These are phyloP conservation scores for Backusella parvicylindrica DNA, from an alignment of 192 early-diverging fungal species.

Conservation along the genomic window DNA sequence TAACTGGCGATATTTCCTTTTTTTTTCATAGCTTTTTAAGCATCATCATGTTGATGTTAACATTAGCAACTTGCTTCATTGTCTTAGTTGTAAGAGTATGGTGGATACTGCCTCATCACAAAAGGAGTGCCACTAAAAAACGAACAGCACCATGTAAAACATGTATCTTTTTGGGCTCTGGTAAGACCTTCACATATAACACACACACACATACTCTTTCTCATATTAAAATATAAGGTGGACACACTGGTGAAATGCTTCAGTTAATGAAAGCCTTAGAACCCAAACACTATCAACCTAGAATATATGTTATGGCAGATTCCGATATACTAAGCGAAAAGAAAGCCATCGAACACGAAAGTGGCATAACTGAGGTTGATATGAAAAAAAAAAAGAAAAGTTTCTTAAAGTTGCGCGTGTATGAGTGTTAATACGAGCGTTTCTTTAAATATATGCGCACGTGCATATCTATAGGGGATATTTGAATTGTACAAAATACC, in stretches of 20 bases:
- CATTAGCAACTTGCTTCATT: neutral
- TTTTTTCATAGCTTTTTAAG: neutral
- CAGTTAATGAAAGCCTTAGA: constrained; percentile 65
- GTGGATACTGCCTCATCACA: neutral
- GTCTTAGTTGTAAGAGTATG: neutral
- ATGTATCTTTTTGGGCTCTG: constrained; percentile 35
- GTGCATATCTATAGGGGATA: neutral
- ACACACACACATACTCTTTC: neutral
- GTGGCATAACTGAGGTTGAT: constrained; percentile 10
- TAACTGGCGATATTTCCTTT: neutral
- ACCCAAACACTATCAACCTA: constrained; percentile 47
- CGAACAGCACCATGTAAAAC: constrained; percentile 32
- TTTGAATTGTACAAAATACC: constrained; percentile 49
- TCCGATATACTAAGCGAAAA: constrained; percentile 58
- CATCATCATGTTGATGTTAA: neutral
- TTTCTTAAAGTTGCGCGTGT: too few relatives aligned
- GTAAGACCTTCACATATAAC: too few relatives aligned
- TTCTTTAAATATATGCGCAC: neutral
- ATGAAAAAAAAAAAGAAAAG: neutral
- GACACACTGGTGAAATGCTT: constrained; percentile 93
- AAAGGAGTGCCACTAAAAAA: neutral
- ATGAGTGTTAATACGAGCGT: neutral
- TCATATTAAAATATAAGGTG: constrained; percentile 67
- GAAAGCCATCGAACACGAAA: constrained; percentile 53
- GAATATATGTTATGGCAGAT: constrained; percentile 72